Percentiles rank a stretch among this genome's conserved stretches.
phyloP scores from a whole-genome alignment of 1,284 basidiomycete genomes.

The Moesziomyces sp. region DNA sequence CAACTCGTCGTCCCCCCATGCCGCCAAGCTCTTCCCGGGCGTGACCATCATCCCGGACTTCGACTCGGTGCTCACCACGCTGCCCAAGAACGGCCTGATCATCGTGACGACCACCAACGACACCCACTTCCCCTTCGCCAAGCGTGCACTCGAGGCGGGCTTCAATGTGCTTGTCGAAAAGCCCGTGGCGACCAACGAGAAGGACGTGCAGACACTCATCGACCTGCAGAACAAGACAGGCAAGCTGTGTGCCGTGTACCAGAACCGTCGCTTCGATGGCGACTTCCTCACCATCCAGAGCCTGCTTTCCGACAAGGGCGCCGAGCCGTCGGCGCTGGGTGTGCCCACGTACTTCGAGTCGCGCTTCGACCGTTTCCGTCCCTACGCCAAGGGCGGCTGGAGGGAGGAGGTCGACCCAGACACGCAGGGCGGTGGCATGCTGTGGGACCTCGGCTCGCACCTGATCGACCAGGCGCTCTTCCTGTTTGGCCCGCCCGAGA shows the following conservation, averaged over 20 bases:
- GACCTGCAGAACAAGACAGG: constrained; percentile 49
- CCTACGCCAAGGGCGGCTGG: constrained; percentile 64
- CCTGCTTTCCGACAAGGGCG: constrained; percentile 46
- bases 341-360: constrained; percentile 61
- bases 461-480: constrained; percentile 62
- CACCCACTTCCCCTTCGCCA: constrained; percentile 63
- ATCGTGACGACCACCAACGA: constrained; percentile 65
- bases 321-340: constrained; percentile 57
- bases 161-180: constrained; percentile 66
- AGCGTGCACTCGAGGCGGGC: constrained; percentile 55
- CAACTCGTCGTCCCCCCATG: constrained; percentile 42
- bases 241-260: constrained; percentile 62
- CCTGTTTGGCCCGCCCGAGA: constrained; percentile 61
- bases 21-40: constrained; percentile 46
- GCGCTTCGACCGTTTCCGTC: constrained; percentile 64
- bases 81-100: constrained; percentile 62
- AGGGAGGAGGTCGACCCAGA: constrained; percentile 60
- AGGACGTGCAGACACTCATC: constrained; percentile 50
- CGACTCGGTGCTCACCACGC: constrained; percentile 50
- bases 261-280: constrained; percentile 64
- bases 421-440: constrained; percentile 61
- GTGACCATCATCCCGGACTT: constrained; percentile 53
- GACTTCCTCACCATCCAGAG: constrained; percentile 64
- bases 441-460: constrained; percentile 65
- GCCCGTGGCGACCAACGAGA: constrained; percentile 52